These are phyloP conservation scores for Heterococcus sp. DNA, from an alignment of 108 stramenopile species.

Conservation along the genomic window DNA sequence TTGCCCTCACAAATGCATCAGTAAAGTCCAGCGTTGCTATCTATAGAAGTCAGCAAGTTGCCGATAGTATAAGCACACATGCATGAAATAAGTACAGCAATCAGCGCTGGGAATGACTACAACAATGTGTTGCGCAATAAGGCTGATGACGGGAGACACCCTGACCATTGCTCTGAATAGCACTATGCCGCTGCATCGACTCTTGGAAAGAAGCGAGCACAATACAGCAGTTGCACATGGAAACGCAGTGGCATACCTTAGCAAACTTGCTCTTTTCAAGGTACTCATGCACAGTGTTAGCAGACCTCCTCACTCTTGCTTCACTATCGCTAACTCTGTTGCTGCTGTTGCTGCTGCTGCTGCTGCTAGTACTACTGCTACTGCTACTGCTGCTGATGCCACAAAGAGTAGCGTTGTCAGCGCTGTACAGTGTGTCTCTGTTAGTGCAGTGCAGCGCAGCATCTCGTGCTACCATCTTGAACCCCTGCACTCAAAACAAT, in stretches of 20 bases:
- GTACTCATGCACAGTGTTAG: not conserved
- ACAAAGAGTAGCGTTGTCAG: not conserved
- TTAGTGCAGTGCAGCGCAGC: not conserved
- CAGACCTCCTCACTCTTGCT: not conserved
- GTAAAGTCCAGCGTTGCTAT: constrained; percentile 41
- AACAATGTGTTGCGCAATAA: too few species aligned
- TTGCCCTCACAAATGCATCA: constrained; percentile 29
- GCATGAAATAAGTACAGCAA: too few species aligned
- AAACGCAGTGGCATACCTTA: too few species aligned
- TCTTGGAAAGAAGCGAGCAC: too few species aligned
- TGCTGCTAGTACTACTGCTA: not conserved
- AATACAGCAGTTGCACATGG: too few species aligned
- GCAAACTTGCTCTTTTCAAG: not conserved
- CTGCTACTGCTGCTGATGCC: not conserved
- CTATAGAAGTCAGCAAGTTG: not conserved
- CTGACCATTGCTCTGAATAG: too few species aligned
- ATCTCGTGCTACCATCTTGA: not conserved
- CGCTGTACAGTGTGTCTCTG: not conserved
- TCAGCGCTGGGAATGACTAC: too few species aligned
- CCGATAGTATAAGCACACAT: too few species aligned
- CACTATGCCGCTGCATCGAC: too few species aligned
- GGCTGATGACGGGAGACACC: too few species aligned
- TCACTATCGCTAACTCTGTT: not conserved
- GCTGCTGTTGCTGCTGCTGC: not conserved
- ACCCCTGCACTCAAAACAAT: not conserved